Conservation (phyloP, 805 yeast genomes). For the Metschnikowia lunata region DNA sequence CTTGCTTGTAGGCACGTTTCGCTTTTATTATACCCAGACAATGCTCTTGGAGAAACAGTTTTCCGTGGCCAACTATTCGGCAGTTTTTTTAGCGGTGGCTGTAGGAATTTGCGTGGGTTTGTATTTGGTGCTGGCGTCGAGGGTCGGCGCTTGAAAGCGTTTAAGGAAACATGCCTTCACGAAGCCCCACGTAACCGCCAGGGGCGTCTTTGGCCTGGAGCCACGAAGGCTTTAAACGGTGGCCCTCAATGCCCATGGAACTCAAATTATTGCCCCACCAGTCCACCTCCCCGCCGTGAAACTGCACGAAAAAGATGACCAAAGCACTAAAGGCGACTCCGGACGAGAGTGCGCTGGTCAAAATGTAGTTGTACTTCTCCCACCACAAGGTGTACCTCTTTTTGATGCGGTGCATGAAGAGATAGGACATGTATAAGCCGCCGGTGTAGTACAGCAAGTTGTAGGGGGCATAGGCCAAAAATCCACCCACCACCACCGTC, state of each 20-base stretch:
- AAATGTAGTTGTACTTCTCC: slow-evolving; percentile 67
- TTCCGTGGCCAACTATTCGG: slow-evolving; percentile 10
- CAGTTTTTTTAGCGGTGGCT: slow-evolving; percentile 2
- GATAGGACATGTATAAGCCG: slow-evolving; percentile 53
- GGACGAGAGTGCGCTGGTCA: slow-evolving; percentile 54
- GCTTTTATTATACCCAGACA: slow-evolving; percentile 11
- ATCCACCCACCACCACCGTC: slow-evolving; percentile 48
- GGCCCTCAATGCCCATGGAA: slow-evolving; percentile 36
- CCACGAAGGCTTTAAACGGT: slow-evolving; percentile 25
- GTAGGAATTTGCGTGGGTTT: background rate
- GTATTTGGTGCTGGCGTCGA: slow-evolving; percentile 7
- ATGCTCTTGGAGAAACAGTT: slow-evolving; percentile 5
- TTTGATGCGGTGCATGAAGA: slow-evolving; percentile 54
- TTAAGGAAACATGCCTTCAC: slow-evolving; percentile 14
- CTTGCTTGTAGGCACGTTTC: slow-evolving; percentile 9
- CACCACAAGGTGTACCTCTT: slow-evolving; percentile 53
- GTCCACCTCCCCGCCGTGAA: slow-evolving; percentile 35
- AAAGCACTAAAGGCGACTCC: slow-evolving; percentile 63
- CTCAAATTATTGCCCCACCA: slow-evolving; percentile 64
- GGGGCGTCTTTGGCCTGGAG: slow-evolving; percentile 25
- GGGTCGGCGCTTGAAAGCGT: background rate
- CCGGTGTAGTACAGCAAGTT: slow-evolving; percentile 52
- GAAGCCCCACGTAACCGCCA: slow-evolving; percentile 18
- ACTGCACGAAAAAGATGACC: slow-evolving; percentile 53
- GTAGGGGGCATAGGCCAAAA: slow-evolving; percentile 47